A percentile compares a stretch with the other conserved stretches of the same genome.
These are phyloP conservation scores for Dorcoceras hygrometricum DNA, from an alignment of 257 asterid species.

Conservation along the genomic window DNA sequence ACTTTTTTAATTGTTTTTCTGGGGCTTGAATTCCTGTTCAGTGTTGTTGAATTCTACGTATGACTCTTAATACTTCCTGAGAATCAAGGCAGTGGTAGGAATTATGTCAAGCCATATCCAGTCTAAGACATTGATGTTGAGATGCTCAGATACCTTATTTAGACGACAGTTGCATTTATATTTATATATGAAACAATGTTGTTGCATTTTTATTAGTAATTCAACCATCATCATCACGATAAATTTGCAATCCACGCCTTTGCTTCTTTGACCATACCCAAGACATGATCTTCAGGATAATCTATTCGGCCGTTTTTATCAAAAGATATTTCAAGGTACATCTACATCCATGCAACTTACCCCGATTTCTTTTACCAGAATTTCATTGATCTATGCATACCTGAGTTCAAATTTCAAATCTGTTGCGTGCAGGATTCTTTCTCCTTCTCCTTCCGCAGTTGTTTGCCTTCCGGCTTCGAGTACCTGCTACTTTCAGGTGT, in stretches of 20 bases:
- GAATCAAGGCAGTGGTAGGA: background rate
- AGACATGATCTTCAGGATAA: constrained; percentile 88
- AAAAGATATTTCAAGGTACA: constrained; percentile 76
- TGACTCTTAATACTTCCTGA: background rate
- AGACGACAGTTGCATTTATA: too few relatives aligned
- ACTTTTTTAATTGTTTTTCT: background rate
- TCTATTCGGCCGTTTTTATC: constrained; percentile 78
- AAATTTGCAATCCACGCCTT: constrained; percentile 2
- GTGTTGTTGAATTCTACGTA: background rate
- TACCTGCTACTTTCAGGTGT: constrained; percentile 59
- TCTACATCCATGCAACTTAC: background rate
- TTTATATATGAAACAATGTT: background rate
- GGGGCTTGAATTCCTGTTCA: background rate
- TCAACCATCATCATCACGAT: background rate
- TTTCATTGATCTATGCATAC: constrained; percentile 3
- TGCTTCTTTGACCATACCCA: constrained; percentile 51
- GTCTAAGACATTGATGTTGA: background rate
- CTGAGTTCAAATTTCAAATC: constrained; percentile 2
- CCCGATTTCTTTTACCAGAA: constrained; percentile 1
- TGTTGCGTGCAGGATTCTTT: constrained; percentile 52
- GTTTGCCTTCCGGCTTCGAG: constrained; percentile 80
- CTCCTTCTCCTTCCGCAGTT: constrained; percentile 64
- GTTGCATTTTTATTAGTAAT: background rate
- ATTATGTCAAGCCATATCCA: background rate
- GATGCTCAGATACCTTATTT: constrained; percentile 15